Evolutionary conservation across 1,139 yeast genomes (phyloP), one percentile per base, ranked within the genome.

Genomic region (Yamadazyma pseudoaaseri): DNA sequence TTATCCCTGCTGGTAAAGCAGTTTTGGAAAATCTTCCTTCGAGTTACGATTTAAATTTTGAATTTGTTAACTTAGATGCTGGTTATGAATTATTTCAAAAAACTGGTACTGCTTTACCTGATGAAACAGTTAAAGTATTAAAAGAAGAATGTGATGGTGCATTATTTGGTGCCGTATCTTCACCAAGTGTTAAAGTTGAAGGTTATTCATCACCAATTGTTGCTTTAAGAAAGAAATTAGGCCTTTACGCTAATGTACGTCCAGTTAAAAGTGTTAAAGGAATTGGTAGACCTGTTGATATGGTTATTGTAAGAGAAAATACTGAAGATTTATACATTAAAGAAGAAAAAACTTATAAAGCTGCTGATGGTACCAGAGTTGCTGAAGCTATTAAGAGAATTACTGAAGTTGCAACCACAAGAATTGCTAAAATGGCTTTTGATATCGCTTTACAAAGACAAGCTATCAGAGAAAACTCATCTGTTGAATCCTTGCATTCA

Each of bases 141-240:
- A 74, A 82, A 57, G 68, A 71, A 29, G 82, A 85, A 49, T 92
- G 98, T 64, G 96, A 92, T 52, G 97, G 97, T 68, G 98, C 97
- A 10, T 73, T 92, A 41, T 92, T 92, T 52, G 98, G 98, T 48
- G 96, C 98, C 34, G 98, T 92, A 36, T 83, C 95, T 32, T 89
- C 97, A 15, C 98, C 98, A 46, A 74, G 95, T 32, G 79, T 81
- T 47, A 90, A 90, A 68, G 97, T 92, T 34, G 95, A 76, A 37
- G 98, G 98, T 33, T 92, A 92, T 68, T 87, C 97, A 15, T 90
- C 97, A 20, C 98, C 98, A 48, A 92, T 92, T 62, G 98, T 92
- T 33, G 98, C 97, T 11, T 76, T 92, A 58, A 83, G 98, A 70
- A 92, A 90, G 77, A 86, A 85, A 64, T 58, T 92, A 67, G 97